phyloP scores from a whole-genome alignment of 352 stramenopile genomes.

The Pythium aquatile region DNA sequence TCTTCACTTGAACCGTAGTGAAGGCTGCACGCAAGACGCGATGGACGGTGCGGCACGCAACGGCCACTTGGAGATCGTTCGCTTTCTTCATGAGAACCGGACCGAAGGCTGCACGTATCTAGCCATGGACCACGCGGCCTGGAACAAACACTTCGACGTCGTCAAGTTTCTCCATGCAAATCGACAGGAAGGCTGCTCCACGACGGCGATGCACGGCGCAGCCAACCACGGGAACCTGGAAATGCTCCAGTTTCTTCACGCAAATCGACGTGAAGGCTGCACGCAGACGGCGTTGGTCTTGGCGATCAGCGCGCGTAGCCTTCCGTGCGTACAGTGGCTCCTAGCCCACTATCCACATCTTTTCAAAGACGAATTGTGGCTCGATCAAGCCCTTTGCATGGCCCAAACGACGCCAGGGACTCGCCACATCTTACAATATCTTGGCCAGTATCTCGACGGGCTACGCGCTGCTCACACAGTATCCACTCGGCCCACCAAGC shows the following conservation, averaged over 20 bases:
- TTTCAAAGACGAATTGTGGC: not conserved
- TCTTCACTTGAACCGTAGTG: constrained; percentile 13
- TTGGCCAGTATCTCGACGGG: not conserved
- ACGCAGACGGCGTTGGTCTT: constrained; percentile 5
- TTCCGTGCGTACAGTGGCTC: constrained; percentile 9
- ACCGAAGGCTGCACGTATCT: constrained; percentile 9
- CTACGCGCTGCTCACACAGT: not conserved
- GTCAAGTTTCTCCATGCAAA: constrained; percentile 16
- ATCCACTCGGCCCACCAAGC: not conserved
- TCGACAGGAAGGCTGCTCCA: constrained; percentile 18
- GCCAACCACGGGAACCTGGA: constrained; percentile 12
- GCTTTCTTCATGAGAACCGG: constrained; percentile 16
- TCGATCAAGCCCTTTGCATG: not conserved
- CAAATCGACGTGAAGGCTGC: constrained; percentile 11
- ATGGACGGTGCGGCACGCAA: constrained; percentile 14
- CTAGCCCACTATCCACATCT: not conserved
- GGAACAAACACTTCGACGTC: constrained; percentile 10
- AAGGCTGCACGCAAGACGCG: constrained; percentile 15
- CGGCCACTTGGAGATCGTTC: constrained; percentile 13
- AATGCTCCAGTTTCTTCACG: constrained; percentile 14
- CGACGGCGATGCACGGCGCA: constrained; percentile 9
- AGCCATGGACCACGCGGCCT: constrained; percentile 17
- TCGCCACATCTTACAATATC: constrained; percentile 2
- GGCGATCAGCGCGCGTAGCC: not conserved
- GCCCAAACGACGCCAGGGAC: not conserved